These are phyloP conservation scores for Yamadazyma mexicana DNA, from an alignment of 1,139 yeast genomes.

Conservation along the genomic window DNA sequence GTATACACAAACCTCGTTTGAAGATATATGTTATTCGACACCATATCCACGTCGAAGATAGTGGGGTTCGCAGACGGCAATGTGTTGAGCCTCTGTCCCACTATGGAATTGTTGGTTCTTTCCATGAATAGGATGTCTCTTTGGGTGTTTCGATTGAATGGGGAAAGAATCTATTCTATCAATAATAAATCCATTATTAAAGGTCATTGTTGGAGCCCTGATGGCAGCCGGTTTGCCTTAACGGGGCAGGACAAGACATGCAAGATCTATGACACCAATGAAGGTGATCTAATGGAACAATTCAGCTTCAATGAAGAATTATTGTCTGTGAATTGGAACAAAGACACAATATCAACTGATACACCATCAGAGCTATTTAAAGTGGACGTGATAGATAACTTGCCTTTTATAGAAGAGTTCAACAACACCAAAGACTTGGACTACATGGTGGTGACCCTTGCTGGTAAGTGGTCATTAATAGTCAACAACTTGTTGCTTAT, in stretches of 20 bases:
- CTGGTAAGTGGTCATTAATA: slow-evolving; percentile 9
- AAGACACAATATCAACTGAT: slow-evolving; percentile 5
- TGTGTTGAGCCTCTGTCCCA: slow-evolving; percentile 55
- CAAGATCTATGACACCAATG: slow-evolving; percentile 50
- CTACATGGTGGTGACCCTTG: slow-evolving; percentile 12
- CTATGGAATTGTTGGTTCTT: slow-evolving; percentile 52
- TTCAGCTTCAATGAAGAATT: slow-evolving; percentile 20
- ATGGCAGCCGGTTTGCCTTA: slow-evolving; percentile 45
- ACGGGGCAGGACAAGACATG: slow-evolving; percentile 46
- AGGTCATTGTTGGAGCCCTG: slow-evolving; percentile 34
- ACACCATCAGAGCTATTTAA: slow-evolving; percentile 20
- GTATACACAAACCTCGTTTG: not conserved
- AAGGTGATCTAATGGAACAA: slow-evolving; percentile 38
- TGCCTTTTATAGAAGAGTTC: slow-evolving; percentile 25
- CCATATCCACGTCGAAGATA: slow-evolving; percentile 15
- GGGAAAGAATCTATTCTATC: slow-evolving; percentile 54
- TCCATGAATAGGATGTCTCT: slow-evolving; percentile 49
- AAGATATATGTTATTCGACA: slow-evolving; percentile 12
- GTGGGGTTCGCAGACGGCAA: slow-evolving; percentile 43
- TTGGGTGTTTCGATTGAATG: slow-evolving; percentile 55
- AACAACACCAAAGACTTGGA: slow-evolving; percentile 9
- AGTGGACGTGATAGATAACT: slow-evolving; percentile 24
- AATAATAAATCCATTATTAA: slow-evolving; percentile 37
- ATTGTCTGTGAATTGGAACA: slow-evolving; percentile 26
- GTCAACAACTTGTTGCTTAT: slow-evolving; percentile 32